Base-by-base conservation (phyloP, 345 rosid species). In the Syzygium aromaticum region DNA sequence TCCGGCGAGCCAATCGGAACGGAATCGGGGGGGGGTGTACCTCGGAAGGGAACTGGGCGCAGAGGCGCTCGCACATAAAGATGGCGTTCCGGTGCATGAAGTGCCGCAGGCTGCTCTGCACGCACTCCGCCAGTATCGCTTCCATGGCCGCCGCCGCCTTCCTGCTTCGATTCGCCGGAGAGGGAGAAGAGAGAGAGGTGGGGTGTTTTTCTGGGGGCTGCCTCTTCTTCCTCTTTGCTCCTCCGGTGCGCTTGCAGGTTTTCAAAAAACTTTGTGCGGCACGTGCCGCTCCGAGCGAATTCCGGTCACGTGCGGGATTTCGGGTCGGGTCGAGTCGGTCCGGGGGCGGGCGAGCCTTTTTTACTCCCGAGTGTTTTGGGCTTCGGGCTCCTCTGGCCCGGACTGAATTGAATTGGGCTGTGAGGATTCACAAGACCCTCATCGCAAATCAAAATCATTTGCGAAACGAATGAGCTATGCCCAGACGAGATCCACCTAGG, bases 41-140 rank as follows among this genome's bases (percentile, higher is more conserved):
- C 99, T 98, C 99, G 23, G 98, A 91, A 25, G 99, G 99, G 88
- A 95, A 98, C 94, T 96, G 99, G 28, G 99, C 98, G 85, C 95
- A 95, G 91, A 98, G 99, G 83, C 98, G 97, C 90, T 98, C 99
- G 89, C 99, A 96, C 93, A 95, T 92, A 93, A 98, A 98, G 90
- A 95, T 93, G 89, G 99, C 96, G 91, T 98, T 98, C 52, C 91
- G 91, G 92, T 90, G 86, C 90, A 96, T 94, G 92, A 98, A 96
- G 87, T 93, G 91, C 83, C 97, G 97, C 52, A 96, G 96, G 91
- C 96, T 98, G 93, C 92, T 94, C 89, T 93, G 94, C 43, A 98
- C 97, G 89, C 94, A 91, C 90, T 94, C 98, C 83, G 90, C 83
- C 67, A 98, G 97, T 86, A 98, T 94, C 87, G 94, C 93, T 93